phyloP scores from a whole-genome alignment of 2,329 filamentous ascomycete genomes.

The Colletotrichum neosansevieriae region DNA sequence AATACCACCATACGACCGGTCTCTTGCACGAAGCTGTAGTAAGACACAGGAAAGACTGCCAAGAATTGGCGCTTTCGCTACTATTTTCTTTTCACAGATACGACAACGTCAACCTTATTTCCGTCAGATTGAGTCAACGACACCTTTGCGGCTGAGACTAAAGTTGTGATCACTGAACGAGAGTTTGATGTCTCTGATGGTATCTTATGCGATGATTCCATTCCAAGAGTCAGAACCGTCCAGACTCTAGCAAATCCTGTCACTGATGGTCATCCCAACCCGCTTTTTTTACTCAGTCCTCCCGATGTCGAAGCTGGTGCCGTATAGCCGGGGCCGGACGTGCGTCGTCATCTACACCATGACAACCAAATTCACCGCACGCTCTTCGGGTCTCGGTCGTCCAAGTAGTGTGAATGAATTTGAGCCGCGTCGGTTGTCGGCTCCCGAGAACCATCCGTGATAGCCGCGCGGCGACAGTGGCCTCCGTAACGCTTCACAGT shows the following conservation, averaged over 20 bases:
- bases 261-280: neutral
- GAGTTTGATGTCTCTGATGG: too few species aligned
- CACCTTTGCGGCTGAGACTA: too few species aligned
- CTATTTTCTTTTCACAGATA: too few species aligned
- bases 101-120: too few species aligned
- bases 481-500: neutral
- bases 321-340: constrained; percentile 1
- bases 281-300: neutral
- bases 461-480: too few species aligned
- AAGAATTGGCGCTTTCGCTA: too few species aligned
- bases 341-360: neutral
- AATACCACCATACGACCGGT: neutral
- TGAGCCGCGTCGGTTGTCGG: neutral
- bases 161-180: too few species aligned
- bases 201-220: neutral
- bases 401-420: too few species aligned
- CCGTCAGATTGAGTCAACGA: too few species aligned
- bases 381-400: neutral
- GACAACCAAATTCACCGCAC: neutral
- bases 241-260: neutral
- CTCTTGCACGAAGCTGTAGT: too few species aligned
- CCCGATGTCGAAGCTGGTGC: neutral
- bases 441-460: too few species aligned
- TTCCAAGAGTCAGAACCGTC: neutral
- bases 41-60: too few species aligned